Evolutionary conservation across 352 stramenopile species (phyloP), one percentile per base, ranked within the genome.

Genomic region (Pilasporangium apinafurcum): DNA sequence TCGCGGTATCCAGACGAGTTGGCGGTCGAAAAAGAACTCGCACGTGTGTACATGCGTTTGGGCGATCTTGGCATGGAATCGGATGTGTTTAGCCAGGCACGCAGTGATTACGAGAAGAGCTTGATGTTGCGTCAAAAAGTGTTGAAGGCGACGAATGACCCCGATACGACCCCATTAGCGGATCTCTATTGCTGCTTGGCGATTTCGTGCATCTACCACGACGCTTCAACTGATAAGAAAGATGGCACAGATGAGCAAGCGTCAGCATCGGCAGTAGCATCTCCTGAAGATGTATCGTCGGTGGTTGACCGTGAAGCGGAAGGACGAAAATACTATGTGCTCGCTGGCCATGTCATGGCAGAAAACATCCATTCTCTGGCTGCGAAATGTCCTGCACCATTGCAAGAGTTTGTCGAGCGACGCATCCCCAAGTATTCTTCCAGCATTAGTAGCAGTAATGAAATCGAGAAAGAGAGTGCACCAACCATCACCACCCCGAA

Each of bases 131-230:
- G 79, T 13, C 60, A 74, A 45, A 88, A 88, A 55, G 65, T 92
- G 44, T 57, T 89, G 31, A 71, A 72, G 34, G 39, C 48, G n/a
- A 77, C 62, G 2, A 64, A 84, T 21, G 76, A 83, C 5, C 51
- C 62, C 20, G 79, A 92, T 58, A 91, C 80, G 62, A 94, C 79
- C 44, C 68, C 79, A 16, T 39, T 94, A 1, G 79, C 77, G 1
- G 80, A 94, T 36, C 37, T 90, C 38, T 91, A 92, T 59, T 92
- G 79, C 59, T 85, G 76, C 37, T 46, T 92, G 44, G 79, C 82
- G 22, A 92, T 94, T 54, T 70, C 82, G 42, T 92, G 79, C 49
- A 88, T 92, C 43, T 92, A 94, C 56, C 56, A 82, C 36, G 77
- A 88, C 39, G 56, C 76, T 5, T 61, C 42, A 16, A n/a, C n/a